Evolutionary conservation across 805 yeast species (phyloP).

Genomic region (Yamadazyma tumulicola): DNA sequence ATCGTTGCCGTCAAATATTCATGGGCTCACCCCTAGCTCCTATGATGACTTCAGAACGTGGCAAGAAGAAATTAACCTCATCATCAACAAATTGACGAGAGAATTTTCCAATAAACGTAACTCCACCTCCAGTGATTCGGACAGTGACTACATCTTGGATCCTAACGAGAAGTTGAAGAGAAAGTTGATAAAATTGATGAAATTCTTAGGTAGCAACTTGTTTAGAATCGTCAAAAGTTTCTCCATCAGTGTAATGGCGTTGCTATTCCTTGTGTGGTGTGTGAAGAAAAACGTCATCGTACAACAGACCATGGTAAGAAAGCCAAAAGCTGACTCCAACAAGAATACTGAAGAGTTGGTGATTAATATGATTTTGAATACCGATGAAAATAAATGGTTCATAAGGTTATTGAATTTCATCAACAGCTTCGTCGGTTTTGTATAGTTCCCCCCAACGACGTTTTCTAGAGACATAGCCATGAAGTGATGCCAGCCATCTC

Average conservation of each 20-base stretch:
- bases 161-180: conserved; percentile 19
- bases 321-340: conserved; percentile 16
- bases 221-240: conserved; percentile 31
- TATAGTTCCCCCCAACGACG: conserved; percentile 10
- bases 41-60: conserved; percentile 45
- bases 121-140: conserved; percentile 12
- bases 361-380: conserved; percentile 40
- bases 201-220: conserved; percentile 25
- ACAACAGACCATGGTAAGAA: conserved; percentile 35
- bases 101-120: conserved; percentile 25
- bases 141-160: conserved; percentile 17
- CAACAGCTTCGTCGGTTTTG: conserved; percentile 42
- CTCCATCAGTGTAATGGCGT: conserved; percentile 32
- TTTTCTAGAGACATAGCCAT: background rate
- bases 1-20: conserved; percentile 12
- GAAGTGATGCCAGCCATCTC: background rate
- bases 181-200: conserved; percentile 20
- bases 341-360: conserved; percentile 36
- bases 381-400: conserved; percentile 44
- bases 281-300: conserved; percentile 38
- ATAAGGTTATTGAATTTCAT: conserved; percentile 32
- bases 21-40: conserved; percentile 9
- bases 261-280: conserved; percentile 40
- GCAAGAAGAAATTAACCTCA: conserved; percentile 51
- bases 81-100: conserved; percentile 42